Evolutionary conservation across 2,329 filamentous ascomycete species (phyloP).

Genomic region (Fusarium udum): DNA sequence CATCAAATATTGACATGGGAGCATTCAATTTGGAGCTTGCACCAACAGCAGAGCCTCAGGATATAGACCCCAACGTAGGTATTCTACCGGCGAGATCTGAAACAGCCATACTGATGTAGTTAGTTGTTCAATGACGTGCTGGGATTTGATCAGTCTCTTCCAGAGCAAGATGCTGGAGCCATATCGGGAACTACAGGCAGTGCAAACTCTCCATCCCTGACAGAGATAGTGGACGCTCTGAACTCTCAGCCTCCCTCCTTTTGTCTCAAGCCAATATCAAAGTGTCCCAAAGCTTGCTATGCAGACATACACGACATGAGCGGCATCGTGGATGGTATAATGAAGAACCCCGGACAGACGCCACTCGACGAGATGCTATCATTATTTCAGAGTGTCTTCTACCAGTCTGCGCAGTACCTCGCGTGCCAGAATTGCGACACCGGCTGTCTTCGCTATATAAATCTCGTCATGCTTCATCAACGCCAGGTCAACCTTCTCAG

Average conservation of each 20-base stretch:
- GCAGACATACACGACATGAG: background rate
- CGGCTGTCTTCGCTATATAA: background rate
- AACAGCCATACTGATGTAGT: background rate
- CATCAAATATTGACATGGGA: background rate
- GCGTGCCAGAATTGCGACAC: slow-evolving; percentile 5
- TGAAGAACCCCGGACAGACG: background rate
- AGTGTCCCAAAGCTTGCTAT: background rate
- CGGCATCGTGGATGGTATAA: background rate
- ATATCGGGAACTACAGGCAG: background rate
- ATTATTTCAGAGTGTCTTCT: background rate
- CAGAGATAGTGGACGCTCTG: background rate
- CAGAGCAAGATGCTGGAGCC: fast-evolving
- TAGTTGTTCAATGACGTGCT: background rate
- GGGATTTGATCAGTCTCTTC: background rate
- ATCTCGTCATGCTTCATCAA: slow-evolving; percentile 16
- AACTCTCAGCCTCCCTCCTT: background rate
- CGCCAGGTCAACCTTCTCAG: background rate
- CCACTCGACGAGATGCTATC: background rate
- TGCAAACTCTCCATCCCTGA: background rate
- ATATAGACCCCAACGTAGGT: background rate
- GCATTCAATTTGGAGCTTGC: background rate
- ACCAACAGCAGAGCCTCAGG: too few relatives aligned
- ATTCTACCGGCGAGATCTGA: background rate
- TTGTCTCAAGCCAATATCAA: background rate
- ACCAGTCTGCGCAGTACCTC: background rate